Conservation (phyloP, 2,329 filamentous ascomycete genomes). For the Cytospora piceae region DNA sequence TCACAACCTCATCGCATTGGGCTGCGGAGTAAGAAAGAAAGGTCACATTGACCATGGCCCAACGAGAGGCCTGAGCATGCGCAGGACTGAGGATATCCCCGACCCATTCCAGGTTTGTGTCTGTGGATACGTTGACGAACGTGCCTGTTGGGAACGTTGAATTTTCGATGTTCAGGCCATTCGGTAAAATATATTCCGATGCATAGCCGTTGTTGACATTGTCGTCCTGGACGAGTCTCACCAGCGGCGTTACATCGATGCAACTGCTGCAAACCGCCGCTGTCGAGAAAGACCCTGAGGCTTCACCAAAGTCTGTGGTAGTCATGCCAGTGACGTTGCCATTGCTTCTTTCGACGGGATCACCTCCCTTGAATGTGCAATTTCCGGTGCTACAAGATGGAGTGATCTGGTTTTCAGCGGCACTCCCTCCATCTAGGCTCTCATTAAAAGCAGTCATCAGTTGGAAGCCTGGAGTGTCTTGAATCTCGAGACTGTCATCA, state of each 20-base stretch:
- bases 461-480: not conserved
- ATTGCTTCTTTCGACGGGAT: not conserved
- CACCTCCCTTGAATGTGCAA: not conserved
- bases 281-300: not conserved
- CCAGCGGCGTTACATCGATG: not conserved
- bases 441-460: not conserved
- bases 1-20: not conserved
- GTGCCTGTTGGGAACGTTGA: too few relatives aligned
- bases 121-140: not conserved
- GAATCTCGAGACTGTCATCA: not conserved
- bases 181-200: not conserved
- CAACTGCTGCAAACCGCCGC: not conserved
- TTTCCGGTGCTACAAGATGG: not conserved
- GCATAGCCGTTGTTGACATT: not conserved
- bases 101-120: not conserved
- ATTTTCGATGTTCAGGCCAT: not conserved
- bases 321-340: not conserved
- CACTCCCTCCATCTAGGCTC: not conserved
- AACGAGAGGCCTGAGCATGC: not conserved
- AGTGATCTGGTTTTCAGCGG: not conserved
- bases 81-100: not conserved
- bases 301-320: not conserved
- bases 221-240: not conserved
- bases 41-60: not conserved
- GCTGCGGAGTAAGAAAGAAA: not conserved